Conservation (phyloP, 106 monocot species). For the Dioscorea alata region DNA sequence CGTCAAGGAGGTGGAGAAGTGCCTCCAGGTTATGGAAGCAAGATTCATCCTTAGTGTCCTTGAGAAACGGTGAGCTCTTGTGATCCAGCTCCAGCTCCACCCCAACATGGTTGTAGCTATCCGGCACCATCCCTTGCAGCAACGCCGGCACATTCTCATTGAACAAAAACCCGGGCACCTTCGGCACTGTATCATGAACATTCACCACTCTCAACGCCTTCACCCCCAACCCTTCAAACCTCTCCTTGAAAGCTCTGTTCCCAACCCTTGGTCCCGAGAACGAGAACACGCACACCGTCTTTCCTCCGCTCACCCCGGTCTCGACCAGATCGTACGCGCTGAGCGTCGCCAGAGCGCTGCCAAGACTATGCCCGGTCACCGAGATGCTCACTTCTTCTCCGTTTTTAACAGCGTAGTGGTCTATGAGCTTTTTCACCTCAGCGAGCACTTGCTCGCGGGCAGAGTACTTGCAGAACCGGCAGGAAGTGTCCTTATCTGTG, state of each 20-base stretch:
- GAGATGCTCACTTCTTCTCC: constrained; percentile 54
- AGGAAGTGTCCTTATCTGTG: constrained; percentile 42
- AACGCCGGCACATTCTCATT: constrained; percentile 44
- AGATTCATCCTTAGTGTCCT: constrained; percentile 51
- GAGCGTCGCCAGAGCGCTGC: constrained; percentile 77
- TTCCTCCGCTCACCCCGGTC: constrained; percentile 15
- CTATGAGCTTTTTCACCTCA: constrained; percentile 46
- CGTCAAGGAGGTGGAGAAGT: constrained; percentile 77
- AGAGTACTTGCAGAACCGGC: constrained; percentile 71
- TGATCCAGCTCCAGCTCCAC: constrained; percentile 79
- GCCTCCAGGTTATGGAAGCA: constrained; percentile 82
- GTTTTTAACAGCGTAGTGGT: constrained; percentile 23
- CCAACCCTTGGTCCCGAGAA: constrained; percentile 86
- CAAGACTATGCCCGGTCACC: constrained; percentile 84
- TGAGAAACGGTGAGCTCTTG: constrained; percentile 63
- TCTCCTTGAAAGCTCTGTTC: constrained; percentile 56
- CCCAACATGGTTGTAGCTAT: constrained; percentile 78
- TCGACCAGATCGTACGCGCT: constrained; percentile 82
- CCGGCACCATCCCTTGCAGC: constrained; percentile 36
- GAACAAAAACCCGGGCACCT: constrained; percentile 68
- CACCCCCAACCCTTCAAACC: constrained; percentile 49
- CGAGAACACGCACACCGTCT: constrained; percentile 43
- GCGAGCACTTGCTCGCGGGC: constrained; percentile 61
- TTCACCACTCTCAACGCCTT: constrained; percentile 74
- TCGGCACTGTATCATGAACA: constrained; percentile 80